Base-by-base conservation (phyloP, 768 basidiomycete species). In the Holtermannia corniformis region DNA sequence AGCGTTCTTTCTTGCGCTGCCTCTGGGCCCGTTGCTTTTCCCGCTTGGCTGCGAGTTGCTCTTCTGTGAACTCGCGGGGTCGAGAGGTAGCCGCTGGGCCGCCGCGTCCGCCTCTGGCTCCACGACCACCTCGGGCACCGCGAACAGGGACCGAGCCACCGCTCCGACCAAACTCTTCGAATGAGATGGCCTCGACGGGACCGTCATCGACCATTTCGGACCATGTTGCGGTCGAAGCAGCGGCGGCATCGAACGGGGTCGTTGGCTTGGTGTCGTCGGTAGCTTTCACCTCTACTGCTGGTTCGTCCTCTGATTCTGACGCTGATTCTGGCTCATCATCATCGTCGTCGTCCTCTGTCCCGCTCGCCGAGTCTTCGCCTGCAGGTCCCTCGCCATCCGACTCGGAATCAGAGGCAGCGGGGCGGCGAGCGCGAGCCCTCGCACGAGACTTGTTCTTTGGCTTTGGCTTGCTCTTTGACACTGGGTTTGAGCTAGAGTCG, bases 121-220 rank as follows among this genome's bases (percentile, higher is more conserved):
- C 21, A 51, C 52, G 26, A 42, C 52, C 45, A 47, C 41, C 37
- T 64, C 73, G 43, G 44, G 46, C 11, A 51, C 61, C 42, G 49
- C 52, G 27, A 51, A 61, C 32, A 44, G 52, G 21, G 44, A 45
- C 16, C 53, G 65, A 23, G 41, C 52, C 19, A 42, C 59, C n/a
- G 37, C 54, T 48, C 45, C 57, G n/a, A 24, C 58, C 25, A 50
- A 52, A 28, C 45, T 43, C 28, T 52, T 53, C 16, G 50, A 37
- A 37, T 37, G 32, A 37, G 16, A 37, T 37, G 32, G 32, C 16
- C 32, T 37, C 32, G 32, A 37, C 32, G 7, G 7, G 32, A 7
- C 32, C 32, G 16, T 37, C 32, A 7, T 37, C 32, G 32, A 37
- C 16, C 32, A 37, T 37, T 7, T 37, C 32, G 32, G 32, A 37